These are phyloP conservation scores for Pelargonium australe DNA, from an alignment of 441 rosid species.

Conservation along the genomic window DNA sequence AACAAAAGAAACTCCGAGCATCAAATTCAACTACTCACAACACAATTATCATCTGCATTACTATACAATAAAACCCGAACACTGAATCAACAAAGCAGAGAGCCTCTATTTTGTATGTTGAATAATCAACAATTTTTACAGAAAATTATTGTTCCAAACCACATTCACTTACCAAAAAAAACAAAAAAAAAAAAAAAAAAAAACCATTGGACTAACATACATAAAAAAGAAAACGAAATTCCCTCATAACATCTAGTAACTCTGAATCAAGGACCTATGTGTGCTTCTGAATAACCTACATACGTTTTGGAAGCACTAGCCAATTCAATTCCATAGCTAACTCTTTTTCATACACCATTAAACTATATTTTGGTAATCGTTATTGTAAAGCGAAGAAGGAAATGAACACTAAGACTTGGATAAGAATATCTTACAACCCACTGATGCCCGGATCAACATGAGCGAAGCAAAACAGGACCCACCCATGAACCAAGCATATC, in stretches of 20 bases:
- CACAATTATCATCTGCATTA: no score
- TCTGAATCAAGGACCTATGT: conserved; percentile 20
- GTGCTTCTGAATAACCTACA: conserved; percentile 25
- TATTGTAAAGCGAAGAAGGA: conserved; percentile 9
- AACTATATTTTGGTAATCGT: conserved; percentile 27
- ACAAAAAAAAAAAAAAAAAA: background rate
- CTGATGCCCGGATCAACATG: conserved; percentile 43
- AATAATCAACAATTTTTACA: conserved; percentile 20
- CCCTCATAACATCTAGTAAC: conserved; percentile 21
- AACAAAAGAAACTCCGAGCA: no score
- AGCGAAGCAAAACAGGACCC: conserved; percentile 78
- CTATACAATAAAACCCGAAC: no score
- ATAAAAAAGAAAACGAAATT: conserved; percentile 21
- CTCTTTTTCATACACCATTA: conserved; percentile 31
- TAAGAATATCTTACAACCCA: conserved; percentile 30
- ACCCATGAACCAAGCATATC: conserved; percentile 84
- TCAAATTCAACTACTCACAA: no score
- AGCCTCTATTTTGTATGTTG: background rate
- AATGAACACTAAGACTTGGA: conserved; percentile 10
- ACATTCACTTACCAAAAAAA: background rate
- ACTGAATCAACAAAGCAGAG: background rate
- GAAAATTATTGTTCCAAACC: conserved; percentile 1
- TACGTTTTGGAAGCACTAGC: conserved; percentile 21
- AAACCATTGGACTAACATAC: conserved; percentile 26
- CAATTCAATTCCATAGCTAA: conserved; percentile 22